phyloP scores from a whole-genome alignment of 2,329 filamentous ascomycete species.

The Fusarium humuli region DNA sequence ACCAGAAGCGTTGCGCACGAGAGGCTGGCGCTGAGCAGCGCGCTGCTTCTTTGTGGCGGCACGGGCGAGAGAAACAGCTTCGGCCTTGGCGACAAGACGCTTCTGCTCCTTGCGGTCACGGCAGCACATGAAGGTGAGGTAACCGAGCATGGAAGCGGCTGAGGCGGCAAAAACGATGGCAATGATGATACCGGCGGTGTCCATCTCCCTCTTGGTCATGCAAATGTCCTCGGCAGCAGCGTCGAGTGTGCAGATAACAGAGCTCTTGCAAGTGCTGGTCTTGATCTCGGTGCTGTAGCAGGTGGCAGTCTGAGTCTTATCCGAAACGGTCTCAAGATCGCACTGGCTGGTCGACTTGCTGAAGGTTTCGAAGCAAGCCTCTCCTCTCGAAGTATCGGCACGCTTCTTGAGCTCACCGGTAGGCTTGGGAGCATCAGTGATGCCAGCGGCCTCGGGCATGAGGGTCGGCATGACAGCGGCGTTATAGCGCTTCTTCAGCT shows the following conservation, averaged over 20 bases:
- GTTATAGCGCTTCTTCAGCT: slow-evolving; percentile 49
- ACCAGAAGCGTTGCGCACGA: slow-evolving; percentile 51
- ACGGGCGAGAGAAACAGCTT: slow-evolving; percentile 63
- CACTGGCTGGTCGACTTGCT: slow-evolving; percentile 53
- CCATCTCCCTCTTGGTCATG: slow-evolving; percentile 56
- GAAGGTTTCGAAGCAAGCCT: slow-evolving; percentile 54
- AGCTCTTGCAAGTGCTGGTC: slow-evolving; percentile 56
- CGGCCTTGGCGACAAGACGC: slow-evolving; percentile 58
- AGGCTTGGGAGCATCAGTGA: slow-evolving; percentile 29
- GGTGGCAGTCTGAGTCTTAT: slow-evolving; percentile 50
- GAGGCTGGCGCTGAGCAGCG: slow-evolving; percentile 51
- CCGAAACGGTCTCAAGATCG: slow-evolving; percentile 53
- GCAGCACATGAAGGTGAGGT: slow-evolving; percentile 64
- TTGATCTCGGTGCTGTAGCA: slow-evolving; percentile 55
- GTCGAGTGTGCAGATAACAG: slow-evolving; percentile 59
- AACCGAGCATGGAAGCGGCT: slow-evolving; percentile 53
- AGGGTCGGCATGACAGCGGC: slow-evolving; percentile 37
- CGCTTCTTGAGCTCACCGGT: slow-evolving; percentile 32
- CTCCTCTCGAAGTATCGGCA: slow-evolving; percentile 37
- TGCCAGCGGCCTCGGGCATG: slow-evolving; percentile 29
- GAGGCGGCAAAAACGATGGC: slow-evolving; percentile 60
- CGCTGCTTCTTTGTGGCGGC: slow-evolving; percentile 60
- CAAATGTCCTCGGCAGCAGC: slow-evolving; percentile 54
- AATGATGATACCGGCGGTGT: slow-evolving; percentile 60
- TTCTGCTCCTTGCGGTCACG: slow-evolving; percentile 60